Conservation (phyloP, 1,284 basidiomycete genomes). For the Heterobasidion annosum region DNA sequence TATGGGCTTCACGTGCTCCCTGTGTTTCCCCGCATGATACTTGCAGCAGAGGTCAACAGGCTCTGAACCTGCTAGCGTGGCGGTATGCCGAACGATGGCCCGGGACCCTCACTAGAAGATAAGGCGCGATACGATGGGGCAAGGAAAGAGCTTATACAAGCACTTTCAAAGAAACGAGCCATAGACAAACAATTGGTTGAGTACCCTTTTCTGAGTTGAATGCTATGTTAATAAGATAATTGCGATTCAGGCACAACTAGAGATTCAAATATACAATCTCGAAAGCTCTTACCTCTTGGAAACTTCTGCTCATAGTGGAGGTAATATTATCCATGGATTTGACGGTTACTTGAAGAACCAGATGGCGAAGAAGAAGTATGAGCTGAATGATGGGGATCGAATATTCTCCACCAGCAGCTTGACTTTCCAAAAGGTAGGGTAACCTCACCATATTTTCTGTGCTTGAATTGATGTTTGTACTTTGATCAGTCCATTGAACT, state of each 20-base stretch:
- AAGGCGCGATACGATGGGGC: slow-evolving; percentile 59
- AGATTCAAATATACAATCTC: slow-evolving; percentile 65
- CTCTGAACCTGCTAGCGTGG: too few species aligned
- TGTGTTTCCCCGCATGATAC: neutral
- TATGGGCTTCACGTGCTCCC: neutral
- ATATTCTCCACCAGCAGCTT: slow-evolving; percentile 73
- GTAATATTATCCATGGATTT: slow-evolving; percentile 78
- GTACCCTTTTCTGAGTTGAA: slow-evolving; percentile 15
- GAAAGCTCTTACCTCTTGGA: slow-evolving; percentile 69
- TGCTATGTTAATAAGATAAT: neutral
- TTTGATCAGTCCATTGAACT: slow-evolving; percentile 56
- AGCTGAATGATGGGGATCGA: slow-evolving; percentile 66
- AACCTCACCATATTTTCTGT: neutral
- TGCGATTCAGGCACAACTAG: slow-evolving; percentile 50
- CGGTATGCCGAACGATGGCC: slow-evolving; percentile 17
- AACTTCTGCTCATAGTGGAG: slow-evolving; percentile 62
- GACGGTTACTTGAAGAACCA: slow-evolving; percentile 77
- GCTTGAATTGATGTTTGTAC: neutral
- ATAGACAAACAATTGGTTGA: slow-evolving; percentile 64
- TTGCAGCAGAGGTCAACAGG: neutral
- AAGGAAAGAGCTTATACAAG: slow-evolving; percentile 62
- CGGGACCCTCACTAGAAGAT: slow-evolving; percentile 43
- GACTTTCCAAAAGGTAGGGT: slow-evolving; percentile 58
- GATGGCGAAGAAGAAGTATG: slow-evolving; percentile 52
- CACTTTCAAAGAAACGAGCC: slow-evolving; percentile 59